Evolutionary conservation across 2,329 filamentous ascomycete genomes (phyloP).

Genomic region (Canariomyces notabilis): DNA sequence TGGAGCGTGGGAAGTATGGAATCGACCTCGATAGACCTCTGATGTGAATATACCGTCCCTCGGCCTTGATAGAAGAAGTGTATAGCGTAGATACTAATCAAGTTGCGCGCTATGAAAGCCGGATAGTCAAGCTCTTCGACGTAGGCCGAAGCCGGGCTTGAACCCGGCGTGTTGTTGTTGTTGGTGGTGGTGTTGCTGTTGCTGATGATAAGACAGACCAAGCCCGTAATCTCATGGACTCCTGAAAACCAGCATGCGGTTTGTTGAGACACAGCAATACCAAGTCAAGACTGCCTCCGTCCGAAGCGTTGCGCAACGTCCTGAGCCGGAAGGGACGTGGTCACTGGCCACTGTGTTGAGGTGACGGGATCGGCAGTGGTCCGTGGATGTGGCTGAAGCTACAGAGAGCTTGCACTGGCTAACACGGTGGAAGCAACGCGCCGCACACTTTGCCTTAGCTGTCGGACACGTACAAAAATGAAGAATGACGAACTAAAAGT

Average conservation of each 20-base stretch:
- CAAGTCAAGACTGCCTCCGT: background rate
- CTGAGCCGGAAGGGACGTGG: background rate
- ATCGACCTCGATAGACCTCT: constrained; percentile 14
- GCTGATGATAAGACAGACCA: too few relatives aligned
- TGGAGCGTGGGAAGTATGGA: constrained; percentile 9
- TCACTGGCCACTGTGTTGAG: background rate
- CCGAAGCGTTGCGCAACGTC: background rate
- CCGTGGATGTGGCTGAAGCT: background rate
- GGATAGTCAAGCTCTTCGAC: background rate
- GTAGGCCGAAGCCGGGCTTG: too few relatives aligned
- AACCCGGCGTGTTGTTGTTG: too few relatives aligned
- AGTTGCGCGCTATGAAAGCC: background rate
- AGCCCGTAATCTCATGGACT: too few relatives aligned
- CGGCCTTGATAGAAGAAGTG: background rate
- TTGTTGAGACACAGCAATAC: too few relatives aligned
- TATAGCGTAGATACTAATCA: constrained; percentile 3
- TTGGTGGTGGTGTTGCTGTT: too few relatives aligned
- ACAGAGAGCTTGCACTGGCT: constrained; percentile 1
- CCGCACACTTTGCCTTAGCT: constrained; percentile 15
- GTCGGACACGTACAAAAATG: constrained; percentile 15
- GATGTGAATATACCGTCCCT: constrained; percentile 10
- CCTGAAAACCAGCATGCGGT: too few relatives aligned
- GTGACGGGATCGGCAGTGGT: background rate
- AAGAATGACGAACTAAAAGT: constrained; percentile 9
- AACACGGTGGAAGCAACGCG: constrained; percentile 20